Conservation (phyloP, 148 eudicot species). For the Oxyria digyna region DNA sequence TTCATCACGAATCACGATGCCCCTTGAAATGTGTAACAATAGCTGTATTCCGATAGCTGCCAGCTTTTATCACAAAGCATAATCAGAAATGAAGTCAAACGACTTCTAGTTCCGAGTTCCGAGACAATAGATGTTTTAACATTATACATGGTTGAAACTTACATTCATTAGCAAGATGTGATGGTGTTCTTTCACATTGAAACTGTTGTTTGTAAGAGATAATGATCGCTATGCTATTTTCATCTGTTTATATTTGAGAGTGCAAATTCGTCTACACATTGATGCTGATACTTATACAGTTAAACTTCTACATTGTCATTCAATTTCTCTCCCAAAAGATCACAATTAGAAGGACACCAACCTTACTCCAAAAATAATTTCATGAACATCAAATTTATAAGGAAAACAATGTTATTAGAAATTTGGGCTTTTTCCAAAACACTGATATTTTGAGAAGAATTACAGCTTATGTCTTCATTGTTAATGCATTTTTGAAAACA, state of each 20-base stretch:
- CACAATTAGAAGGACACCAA: background rate
- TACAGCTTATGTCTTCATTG: background rate
- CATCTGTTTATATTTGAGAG: background rate
- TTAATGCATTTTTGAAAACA: too few species aligned
- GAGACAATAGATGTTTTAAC: background rate
- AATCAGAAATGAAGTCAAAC: background rate
- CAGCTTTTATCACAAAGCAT: background rate
- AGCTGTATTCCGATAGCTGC: background rate
- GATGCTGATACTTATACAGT: background rate
- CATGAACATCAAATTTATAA: background rate
- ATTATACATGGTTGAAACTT: background rate
- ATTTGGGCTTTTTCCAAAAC: background rate
- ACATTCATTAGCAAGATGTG: background rate
- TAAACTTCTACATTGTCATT: background rate
- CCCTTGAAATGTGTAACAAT: background rate
- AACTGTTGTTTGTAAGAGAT: background rate
- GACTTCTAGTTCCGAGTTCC: background rate
- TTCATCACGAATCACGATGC: background rate
- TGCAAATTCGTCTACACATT: background rate
- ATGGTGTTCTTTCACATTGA: background rate
- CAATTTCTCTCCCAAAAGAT: background rate
- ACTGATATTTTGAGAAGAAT: background rate
- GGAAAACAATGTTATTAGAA: background rate
- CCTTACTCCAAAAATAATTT: background rate
- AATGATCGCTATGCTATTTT: background rate